Percentiles rank a stretch among this genome's conserved stretches.
Conservation (phyloP, 345 rosid genomes). For the Carallia pectinifolia region DNA sequence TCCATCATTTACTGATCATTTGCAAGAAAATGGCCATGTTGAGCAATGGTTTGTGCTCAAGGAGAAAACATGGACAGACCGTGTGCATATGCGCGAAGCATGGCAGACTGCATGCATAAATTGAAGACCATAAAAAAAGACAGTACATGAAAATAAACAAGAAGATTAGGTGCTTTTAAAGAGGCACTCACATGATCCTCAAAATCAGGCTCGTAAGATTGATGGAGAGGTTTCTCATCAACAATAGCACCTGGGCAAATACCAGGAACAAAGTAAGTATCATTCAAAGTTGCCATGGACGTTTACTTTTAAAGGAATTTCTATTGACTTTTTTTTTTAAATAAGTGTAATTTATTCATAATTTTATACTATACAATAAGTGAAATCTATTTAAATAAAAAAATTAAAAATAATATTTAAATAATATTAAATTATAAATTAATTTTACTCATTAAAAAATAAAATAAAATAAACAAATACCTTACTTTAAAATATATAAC, state of each 20-base stretch:
- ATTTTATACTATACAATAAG: no score
- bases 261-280: neutral
- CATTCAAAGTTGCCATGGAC: neutral
- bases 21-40: neutral
- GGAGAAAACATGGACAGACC: no score
- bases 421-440: no score
- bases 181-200: constrained; percentile 80
- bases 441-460: no score
- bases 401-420: no score
- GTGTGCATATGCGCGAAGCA: neutral
- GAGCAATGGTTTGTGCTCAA: neutral
- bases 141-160: neutral
- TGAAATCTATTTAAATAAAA: no score
- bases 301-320: no score
- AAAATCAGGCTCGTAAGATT: constrained; percentile 79
- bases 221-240: constrained; percentile 94
- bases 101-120: neutral
- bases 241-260: constrained; percentile 57
- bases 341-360: no score
- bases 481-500: neutral
- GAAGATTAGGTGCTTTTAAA: constrained; percentile 13
- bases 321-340: no score
- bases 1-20: no score
- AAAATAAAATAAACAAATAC: no score
- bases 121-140: neutral